Evolutionary conservation across 306 rosid species (phyloP).

Genomic region (Sphenostylis stenocarpa): DNA sequence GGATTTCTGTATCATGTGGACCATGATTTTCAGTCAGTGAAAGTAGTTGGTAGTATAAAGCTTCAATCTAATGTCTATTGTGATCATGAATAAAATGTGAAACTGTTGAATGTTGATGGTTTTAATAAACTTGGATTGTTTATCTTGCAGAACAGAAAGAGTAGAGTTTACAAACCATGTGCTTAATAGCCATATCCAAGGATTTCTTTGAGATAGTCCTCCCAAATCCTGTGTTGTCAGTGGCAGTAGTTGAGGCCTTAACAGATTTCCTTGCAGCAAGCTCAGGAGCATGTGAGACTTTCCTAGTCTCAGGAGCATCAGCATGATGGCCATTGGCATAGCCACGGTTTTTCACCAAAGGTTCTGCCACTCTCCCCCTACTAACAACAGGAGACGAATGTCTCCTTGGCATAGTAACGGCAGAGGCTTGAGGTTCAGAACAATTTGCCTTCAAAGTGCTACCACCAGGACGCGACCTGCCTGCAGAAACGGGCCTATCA

Average conservation of each 20-base stretch:
- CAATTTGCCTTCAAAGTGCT: slow-evolving; percentile 51
- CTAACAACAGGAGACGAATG: slow-evolving; percentile 69
- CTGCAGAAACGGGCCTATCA: slow-evolving; percentile 96
- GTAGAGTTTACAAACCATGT: slow-evolving; percentile 67
- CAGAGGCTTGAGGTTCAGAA: slow-evolving; percentile 55
- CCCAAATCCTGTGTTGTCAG: slow-evolving; percentile 87
- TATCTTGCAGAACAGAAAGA: not conserved
- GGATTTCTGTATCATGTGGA: slow-evolving; percentile 7
- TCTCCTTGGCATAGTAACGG: slow-evolving; percentile 59
- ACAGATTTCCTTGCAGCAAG: slow-evolving; percentile 63
- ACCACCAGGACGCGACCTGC: slow-evolving; percentile 79
- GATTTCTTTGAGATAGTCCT: slow-evolving; percentile 94
- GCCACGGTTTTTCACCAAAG: slow-evolving; percentile 60
- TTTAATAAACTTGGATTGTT: not conserved
- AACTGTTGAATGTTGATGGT: not conserved
- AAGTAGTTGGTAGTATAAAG: not conserved
- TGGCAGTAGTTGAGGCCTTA: slow-evolving; percentile 59
- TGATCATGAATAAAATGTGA: slow-evolving; percentile 26
- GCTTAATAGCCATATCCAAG: slow-evolving; percentile 93
- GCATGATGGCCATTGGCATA: slow-evolving; percentile 62
- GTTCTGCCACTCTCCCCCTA: slow-evolving; percentile 80
- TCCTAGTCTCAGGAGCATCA: slow-evolving; percentile 66
- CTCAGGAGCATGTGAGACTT: slow-evolving; percentile 57
- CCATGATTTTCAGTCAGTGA: slow-evolving; percentile 14
- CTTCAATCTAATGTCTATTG: not conserved